Conservation (phyloP, 106 monocot species). For the Phalaenopsis aphrodite region DNA sequence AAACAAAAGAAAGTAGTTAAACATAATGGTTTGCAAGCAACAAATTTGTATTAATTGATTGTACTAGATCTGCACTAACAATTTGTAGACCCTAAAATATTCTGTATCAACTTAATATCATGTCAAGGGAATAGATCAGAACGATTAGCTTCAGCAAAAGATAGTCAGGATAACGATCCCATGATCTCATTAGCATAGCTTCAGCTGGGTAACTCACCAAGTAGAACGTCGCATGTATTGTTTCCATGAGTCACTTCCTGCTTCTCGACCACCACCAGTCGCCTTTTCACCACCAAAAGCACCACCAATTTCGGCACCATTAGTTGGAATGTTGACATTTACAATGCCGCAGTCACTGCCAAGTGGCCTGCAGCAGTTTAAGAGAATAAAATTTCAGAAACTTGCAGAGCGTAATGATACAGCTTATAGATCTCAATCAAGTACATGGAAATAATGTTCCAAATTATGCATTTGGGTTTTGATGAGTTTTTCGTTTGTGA, state of each 20-base stretch:
- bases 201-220: slow-evolving; percentile 38
- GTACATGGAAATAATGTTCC: background rate
- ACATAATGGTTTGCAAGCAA: too few species aligned
- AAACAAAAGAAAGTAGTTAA: too few species aligned
- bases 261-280: slow-evolving; percentile 97
- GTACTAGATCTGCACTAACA: too few species aligned
- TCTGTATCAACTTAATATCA: too few species aligned
- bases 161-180: too few species aligned
- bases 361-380: slow-evolving; percentile 50
- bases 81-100: too few species aligned
- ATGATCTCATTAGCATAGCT: too few species aligned
- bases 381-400: background rate
- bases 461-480: too few species aligned
- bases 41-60: too few species aligned
- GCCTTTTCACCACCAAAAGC: slow-evolving; percentile 99
- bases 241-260: slow-evolving; percentile 99
- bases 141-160: too few species aligned
- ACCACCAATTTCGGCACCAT: slow-evolving; percentile 98
- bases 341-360: slow-evolving; percentile 82
- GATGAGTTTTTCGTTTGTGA: too few species aligned
- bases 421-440: background rate
- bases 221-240: slow-evolving; percentile 97
- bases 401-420: background rate
- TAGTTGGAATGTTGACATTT: slow-evolving; percentile 90
- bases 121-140: too few species aligned